Base-by-base conservation (phyloP, 2,329 filamentous ascomycete genomes). In the Aspergillus pseudoglaucus region DNA sequence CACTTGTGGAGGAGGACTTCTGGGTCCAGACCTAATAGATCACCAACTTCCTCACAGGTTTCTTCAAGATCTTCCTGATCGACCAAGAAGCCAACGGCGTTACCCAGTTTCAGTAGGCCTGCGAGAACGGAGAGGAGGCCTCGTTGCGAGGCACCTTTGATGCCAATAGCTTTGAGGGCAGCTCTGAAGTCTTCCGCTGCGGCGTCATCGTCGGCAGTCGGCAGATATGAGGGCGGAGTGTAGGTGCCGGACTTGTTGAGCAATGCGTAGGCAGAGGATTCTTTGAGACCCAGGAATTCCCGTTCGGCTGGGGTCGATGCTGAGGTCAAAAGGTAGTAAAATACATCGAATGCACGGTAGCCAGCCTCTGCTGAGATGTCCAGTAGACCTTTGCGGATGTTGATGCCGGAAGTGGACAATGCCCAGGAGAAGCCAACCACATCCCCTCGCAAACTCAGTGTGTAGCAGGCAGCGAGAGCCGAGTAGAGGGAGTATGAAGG, bases 261-360 rank as follows among this genome's bases (percentile, higher is more conserved):
- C 1, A 98, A 75, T 5, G 82, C 71, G 66, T 97, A 98, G 39
- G 80, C 77, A 3, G 87, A 85, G 2, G 88, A 81, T 7, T 83
- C 76, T 69, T 89, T 87, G 25, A 98, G 78, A 22, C 86, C 83
- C 12, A 98, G 74, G 51, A 90, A 95, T 64, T 97, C 91, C 47
- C 89, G 79, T 71, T 98, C 93, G 1, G 89, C 85, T 3, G 86
- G 83, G 1, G 88, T 93, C 0, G 93, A 95, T 0, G 88, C 87
- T n/a, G 87, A 90, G 0, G 90, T 94, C 38, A 97, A 78, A 1
- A 98, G 81, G 61, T 96, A 97, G 72, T 98, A 97, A 64, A 98
- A 97, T 44, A 95, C 93, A 63, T 98, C 91, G 59, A 98, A 98
- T 3, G 91, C 93, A 53, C 93, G 84, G 68, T 89, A 89, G 10